Conservation (phyloP, 257 asterid species). For the Solanum clarkiae region DNA sequence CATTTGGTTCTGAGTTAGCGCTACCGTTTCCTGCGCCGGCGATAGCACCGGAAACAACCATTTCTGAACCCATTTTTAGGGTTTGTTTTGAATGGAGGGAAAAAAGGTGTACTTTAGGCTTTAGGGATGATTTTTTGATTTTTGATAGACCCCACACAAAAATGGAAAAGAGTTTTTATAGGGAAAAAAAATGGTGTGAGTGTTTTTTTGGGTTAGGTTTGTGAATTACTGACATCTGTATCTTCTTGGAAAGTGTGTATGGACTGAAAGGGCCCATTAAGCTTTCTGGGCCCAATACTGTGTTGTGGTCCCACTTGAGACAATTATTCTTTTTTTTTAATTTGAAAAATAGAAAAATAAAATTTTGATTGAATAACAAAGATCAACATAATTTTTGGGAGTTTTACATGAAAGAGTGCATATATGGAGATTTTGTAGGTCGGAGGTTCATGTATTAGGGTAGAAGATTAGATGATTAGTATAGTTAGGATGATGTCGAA, state of each 20-base stretch:
- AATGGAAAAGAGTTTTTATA: neutral
- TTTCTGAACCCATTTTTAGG: constrained; percentile 7
- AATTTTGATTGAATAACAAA: too few species aligned
- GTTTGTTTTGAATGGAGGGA: neutral
- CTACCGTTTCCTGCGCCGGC: neutral
- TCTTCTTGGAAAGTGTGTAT: neutral
- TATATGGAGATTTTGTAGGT: too few species aligned
- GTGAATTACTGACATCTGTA: neutral
- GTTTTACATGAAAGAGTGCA: too few species aligned
- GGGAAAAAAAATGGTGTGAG: neutral
- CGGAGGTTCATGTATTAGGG: too few species aligned
- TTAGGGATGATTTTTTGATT: neutral
- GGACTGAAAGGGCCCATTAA: neutral
- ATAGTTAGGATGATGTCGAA: too few species aligned
- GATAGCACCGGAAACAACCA: neutral
- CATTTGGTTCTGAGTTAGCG: neutral
- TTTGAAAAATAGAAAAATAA: neutral
- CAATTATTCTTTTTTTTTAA: neutral
- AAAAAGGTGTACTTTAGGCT: neutral
- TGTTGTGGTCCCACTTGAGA: neutral
- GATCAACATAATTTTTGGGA: too few species aligned
- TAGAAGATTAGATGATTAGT: too few species aligned
- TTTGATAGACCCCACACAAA: neutral
- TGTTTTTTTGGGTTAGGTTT: neutral
- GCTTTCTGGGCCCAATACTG: neutral